A percentile compares a stretch with the other conserved stretches of the same genome.
Evolutionary conservation across 78 protist species (phyloP).

Genomic region (Dictyostelium intermedium): DNA sequence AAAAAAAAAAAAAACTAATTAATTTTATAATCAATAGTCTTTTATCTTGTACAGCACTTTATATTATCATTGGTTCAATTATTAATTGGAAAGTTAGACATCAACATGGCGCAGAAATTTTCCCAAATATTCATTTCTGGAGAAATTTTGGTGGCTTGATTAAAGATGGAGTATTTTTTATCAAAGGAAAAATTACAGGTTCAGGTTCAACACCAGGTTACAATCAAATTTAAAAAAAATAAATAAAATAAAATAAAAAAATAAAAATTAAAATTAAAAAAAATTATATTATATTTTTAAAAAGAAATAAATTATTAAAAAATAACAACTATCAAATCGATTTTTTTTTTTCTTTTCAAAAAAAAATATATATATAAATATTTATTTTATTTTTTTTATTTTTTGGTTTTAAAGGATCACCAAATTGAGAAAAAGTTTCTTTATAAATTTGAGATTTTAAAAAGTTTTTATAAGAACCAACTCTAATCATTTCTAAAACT

Average conservation of each 20-base stretch:
- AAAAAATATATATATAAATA: background rate
- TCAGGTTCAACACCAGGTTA: background rate
- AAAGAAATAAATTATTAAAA: too few relatives aligned
- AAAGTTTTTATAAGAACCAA: slow-evolving; percentile 36
- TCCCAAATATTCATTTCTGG: slow-evolving; percentile 57
- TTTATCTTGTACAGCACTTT: background rate
- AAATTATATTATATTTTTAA: too few relatives aligned
- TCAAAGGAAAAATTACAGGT: slow-evolving; percentile 36
- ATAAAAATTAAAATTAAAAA: too few relatives aligned
- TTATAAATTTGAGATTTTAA: background rate
- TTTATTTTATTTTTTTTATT: slow-evolving; percentile 13
- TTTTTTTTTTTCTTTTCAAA: too few relatives aligned
- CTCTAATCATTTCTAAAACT: slow-evolving; percentile 24
- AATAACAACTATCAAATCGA: too few relatives aligned
- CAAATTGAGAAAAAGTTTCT: background rate
- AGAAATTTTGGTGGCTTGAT: background rate
- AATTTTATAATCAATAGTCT: background rate
- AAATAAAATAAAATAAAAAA: background rate
- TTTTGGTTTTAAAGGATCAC: slow-evolving; percentile 68
- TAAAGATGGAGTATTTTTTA: slow-evolving; percentile 50
- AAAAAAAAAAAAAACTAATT: too few relatives aligned
- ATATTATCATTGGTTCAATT: slow-evolving; percentile 24
- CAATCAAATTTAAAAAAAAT: background rate
- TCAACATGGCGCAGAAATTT: slow-evolving; percentile 23
- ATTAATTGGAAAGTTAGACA: slow-evolving; percentile 52